Base-by-base conservation (phyloP, 2,329 filamentous ascomycete genomes). In the Fusarium sp. region DNA sequence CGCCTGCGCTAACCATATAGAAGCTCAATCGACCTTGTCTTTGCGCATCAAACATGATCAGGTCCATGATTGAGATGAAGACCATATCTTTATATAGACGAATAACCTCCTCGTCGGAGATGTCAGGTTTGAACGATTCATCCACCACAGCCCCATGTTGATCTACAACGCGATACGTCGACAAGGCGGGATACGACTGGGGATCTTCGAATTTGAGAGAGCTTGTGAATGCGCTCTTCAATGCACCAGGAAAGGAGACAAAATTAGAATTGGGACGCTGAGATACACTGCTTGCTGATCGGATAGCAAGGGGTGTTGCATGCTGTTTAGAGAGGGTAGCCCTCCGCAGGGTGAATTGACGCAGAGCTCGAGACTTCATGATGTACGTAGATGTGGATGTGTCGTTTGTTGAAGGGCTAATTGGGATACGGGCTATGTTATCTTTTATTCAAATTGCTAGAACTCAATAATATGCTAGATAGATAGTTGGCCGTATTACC, bases 41-140 rank as follows among this genome's bases (percentile, higher is more conserved):
- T 82, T 99, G 96, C 1, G 96, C 95, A 78, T 99, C 96, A 78
- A 97, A 98, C 95, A 98, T 98, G 79, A 98, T 93, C 60, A 97
- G 81, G 79, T 99, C 96, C 94, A 99, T 96, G 73, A 98, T 92
- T 60, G 92, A 90, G 13, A 91, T 84, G 38, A 85, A 87, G 13
- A 92, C 76, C 90, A 92, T 92, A 75, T 90, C 88, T 64, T 83
- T 86, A 80, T 91, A 91, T 55, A 90, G 81, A 77, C 89, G 87
- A 59, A 89, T 77, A 15, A 90, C 83, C 70, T 86, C 82, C 54
- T 87, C 85, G 56, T 96, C 90, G 42, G 86, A 85, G 4, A 96
- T 88, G 76, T 95, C 91, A 0, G 90, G 89, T 55, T 86, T 84
- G 76, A 92, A 91, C 15, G 87, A 86, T 52, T 89, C 86, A 81